These are phyloP conservation scores for Rhizopogon vesiculosus DNA, from an alignment of 768 basidiomycete species.

Conservation along the genomic window DNA sequence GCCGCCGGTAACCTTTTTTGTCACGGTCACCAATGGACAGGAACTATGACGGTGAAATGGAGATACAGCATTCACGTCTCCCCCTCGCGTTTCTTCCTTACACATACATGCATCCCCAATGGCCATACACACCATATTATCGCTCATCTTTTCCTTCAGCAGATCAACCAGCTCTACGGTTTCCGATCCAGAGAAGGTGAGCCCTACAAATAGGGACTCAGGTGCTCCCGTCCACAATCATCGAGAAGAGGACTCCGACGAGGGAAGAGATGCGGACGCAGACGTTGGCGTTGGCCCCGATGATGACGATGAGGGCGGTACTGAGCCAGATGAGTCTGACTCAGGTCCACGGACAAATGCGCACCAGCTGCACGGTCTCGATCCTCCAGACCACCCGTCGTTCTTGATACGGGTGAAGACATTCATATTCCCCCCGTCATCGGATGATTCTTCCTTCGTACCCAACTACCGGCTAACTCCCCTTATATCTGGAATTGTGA, in stretches of 20 bases:
- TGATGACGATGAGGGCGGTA: background rate
- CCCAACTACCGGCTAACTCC: slow-evolving; percentile 63
- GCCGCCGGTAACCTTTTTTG: background rate
- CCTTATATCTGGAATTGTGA: slow-evolving; percentile 60
- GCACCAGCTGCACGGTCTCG: background rate
- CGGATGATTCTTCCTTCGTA: slow-evolving; percentile 30
- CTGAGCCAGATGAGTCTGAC: background rate
- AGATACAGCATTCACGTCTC: too few species aligned
- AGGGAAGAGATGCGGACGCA: background rate
- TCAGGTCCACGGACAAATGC: background rate
- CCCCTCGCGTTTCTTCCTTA: background rate
- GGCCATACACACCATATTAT: background rate
- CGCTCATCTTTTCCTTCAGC: background rate
- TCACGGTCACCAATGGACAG: background rate
- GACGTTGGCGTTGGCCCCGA: too few species aligned
- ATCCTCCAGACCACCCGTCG: background rate
- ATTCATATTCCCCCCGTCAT: slow-evolving; percentile 12
- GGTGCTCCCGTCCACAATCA: background rate
- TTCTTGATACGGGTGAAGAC: background rate
- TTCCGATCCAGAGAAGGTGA: slow-evolving; percentile 2
- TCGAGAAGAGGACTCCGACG: background rate
- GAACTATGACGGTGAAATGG: background rate
- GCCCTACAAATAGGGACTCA: background rate
- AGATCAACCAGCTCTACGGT: background rate
- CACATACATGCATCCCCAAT: background rate